phyloP scores from a whole-genome alignment of 1,139 yeast species.

The Blastobotrys raffinosifermentans region DNA sequence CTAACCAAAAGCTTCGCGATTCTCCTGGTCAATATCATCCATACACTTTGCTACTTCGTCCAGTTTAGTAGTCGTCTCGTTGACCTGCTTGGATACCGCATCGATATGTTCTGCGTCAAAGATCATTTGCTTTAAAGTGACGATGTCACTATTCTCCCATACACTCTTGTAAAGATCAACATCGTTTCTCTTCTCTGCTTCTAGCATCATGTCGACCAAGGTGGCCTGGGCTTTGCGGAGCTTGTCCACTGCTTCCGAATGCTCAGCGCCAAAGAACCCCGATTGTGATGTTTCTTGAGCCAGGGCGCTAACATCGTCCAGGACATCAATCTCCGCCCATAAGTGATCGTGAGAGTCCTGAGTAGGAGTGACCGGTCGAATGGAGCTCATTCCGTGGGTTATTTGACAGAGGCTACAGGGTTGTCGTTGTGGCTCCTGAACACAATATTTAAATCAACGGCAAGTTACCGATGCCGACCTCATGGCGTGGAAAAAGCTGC shows the following conservation, averaged over 20 bases:
- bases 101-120: constrained; percentile 43
- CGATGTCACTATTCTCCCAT: constrained; percentile 34
- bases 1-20: too few species aligned
- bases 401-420: too few species aligned
- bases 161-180: constrained; percentile 23
- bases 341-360: constrained; percentile 54
- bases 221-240: constrained; percentile 58
- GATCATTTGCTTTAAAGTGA: constrained; percentile 32
- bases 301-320: constrained; percentile 72
- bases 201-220: constrained; percentile 51
- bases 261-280: constrained; percentile 58
- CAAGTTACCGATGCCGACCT: too few species aligned
- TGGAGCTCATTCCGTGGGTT: too few species aligned
- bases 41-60: constrained; percentile 39
- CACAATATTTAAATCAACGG: too few species aligned
- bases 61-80: constrained; percentile 37
- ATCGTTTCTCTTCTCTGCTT: constrained; percentile 27
- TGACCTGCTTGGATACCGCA: constrained; percentile 36
- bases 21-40: constrained; percentile 33
- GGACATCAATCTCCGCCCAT: constrained; percentile 84
- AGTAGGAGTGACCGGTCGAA: constrained; percentile 31
- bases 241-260: constrained; percentile 49
- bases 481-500: constrained; percentile 66
- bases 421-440: too few species aligned
- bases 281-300: constrained; percentile 51